A percentile compares a stretch with the other conserved stretches of the same genome.
phyloP scores from a whole-genome alignment of 768 basidiomycete species.

The Trametes elegans region DNA sequence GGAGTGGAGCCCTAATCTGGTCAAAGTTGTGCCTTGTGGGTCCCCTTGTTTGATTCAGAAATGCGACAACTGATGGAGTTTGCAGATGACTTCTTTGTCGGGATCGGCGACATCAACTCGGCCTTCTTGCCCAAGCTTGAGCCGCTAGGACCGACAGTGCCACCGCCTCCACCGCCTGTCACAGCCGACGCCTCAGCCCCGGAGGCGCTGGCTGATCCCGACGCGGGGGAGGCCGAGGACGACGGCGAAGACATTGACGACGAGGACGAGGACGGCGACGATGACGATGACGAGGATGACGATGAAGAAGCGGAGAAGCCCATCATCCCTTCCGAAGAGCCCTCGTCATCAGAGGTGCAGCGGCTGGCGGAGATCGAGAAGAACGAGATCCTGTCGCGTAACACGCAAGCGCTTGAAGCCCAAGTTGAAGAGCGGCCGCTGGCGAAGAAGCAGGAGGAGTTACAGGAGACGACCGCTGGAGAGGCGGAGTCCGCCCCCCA shows the following conservation, averaged over 20 bases:
- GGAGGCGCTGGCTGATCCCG: conserved; percentile 38
- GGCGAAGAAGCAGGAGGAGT: conserved; percentile 82
- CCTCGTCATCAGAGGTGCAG: conserved; percentile 29
- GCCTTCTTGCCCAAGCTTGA: conserved; percentile 84
- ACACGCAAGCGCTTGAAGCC: conserved; percentile 75
- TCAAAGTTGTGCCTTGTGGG: conserved; percentile 95
- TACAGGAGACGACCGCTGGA: conserved; percentile 47
- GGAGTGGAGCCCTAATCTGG: conserved; percentile 95
- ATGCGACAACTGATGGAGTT: neutral
- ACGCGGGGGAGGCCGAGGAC: conserved; percentile 52
- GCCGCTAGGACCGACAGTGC: conserved; percentile 42
- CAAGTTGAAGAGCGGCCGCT: conserved; percentile 85
- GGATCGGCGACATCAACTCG: conserved; percentile 98
- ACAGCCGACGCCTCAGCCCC: neutral
- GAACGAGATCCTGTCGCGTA: conserved; percentile 63
- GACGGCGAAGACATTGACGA: conserved; percentile 13
- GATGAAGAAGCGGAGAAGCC: conserved; percentile 12
- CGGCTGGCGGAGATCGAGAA: conserved; percentile 41
- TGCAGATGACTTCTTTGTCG: conserved; percentile 94
- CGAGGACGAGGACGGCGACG: conserved; percentile 1
- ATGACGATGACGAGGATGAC: conserved; percentile 11
- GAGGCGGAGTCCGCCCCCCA: conserved; percentile 20
- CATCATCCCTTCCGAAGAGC: conserved; percentile 5
- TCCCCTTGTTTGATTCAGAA: conserved; percentile 11
- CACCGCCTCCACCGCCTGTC: conserved; percentile 22